Evolutionary conservation across 2,329 filamentous ascomycete species (phyloP), one percentile per base, ranked within the genome.

Genomic region (Sporothrix schenckii): DNA sequence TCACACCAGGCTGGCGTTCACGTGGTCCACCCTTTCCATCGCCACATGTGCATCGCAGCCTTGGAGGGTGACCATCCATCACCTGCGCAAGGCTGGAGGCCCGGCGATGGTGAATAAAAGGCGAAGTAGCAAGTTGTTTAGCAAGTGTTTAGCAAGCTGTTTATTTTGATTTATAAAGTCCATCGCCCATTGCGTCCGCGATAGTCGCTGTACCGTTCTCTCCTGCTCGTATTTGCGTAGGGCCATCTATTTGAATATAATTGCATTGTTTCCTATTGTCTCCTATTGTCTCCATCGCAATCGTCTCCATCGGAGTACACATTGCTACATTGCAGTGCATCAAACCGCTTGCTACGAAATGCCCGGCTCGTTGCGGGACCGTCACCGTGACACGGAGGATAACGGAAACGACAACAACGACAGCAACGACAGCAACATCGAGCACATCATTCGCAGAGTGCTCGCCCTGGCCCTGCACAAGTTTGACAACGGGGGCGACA

Each of bases 361-460:
- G 58, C 58, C 58, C 58, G 10, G 49, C 16, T 44, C 21, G 1
- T 24, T 39, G 58, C 39, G 39, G 39, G 58, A 47, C 58, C 49
- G 49, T 50, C 39, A 60, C 60, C 60, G 61, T 47, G 47, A 49
- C 47, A 49, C 16, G 47, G 49, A 53, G 14, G 30, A 24, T 2
- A 39, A 47, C 34, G 44, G 19, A 30, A 24, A 14, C 16, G 16
- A 41, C 30, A 39, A 30, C n/a, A 41, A 13, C n/a, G 53, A 41
- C 30, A 39, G 30, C n/a, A 41, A 13, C n/a, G 53, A 70, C 27
- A 50, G 61, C 34, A 44, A 67, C 10, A 54, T 70, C 24, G 69
- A 70, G 19, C 21, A 53, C 16, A 56, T 70, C 16, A 49, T 70
- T 16, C 63, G 54, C 13, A 41, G n/a, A 19, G 58, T 70, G 14